Conservation (phyloP, 345 rosid genomes). For the Bruguiera parviflora region DNA sequence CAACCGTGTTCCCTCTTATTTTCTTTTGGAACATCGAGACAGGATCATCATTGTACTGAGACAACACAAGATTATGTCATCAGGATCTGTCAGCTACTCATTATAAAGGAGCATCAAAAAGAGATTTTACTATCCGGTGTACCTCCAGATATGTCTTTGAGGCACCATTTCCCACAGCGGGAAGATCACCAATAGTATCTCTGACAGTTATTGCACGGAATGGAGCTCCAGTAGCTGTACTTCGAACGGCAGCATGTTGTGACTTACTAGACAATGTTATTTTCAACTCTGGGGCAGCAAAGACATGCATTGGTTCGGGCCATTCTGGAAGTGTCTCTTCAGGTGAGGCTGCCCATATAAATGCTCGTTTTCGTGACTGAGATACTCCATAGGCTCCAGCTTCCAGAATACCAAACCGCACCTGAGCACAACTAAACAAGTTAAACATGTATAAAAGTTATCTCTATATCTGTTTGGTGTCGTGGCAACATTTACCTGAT, state of each 20-base stretch:
- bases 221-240: constrained; percentile 79
- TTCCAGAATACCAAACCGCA: constrained; percentile 88
- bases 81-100: background rate
- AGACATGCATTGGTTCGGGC: constrained; percentile 99
- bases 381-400: constrained; percentile 92
- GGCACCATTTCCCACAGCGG: constrained; percentile 67
- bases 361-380: constrained; percentile 84
- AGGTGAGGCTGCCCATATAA: constrained; percentile 94
- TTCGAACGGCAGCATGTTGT: constrained; percentile 67
- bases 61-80: background rate
- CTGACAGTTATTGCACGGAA: constrained; percentile 84
- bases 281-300: constrained; percentile 58
- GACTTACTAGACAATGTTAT: constrained; percentile 43
- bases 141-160: constrained; percentile 50
- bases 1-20: constrained; percentile 49
- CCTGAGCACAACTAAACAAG: constrained; percentile 35
- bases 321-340: constrained; percentile 85
- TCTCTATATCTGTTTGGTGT: background rate
- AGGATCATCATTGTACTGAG: constrained; percentile 59
- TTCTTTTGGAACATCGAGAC: constrained; percentile 78
- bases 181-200: constrained; percentile 92
- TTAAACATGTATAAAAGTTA: background rate
- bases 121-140: background rate
- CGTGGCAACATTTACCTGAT: constrained; percentile 34
- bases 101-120: background rate